phyloP scores from a whole-genome alignment of 108 stramenopile genomes.

The Pseudonitzschia delicatissima region DNA sequence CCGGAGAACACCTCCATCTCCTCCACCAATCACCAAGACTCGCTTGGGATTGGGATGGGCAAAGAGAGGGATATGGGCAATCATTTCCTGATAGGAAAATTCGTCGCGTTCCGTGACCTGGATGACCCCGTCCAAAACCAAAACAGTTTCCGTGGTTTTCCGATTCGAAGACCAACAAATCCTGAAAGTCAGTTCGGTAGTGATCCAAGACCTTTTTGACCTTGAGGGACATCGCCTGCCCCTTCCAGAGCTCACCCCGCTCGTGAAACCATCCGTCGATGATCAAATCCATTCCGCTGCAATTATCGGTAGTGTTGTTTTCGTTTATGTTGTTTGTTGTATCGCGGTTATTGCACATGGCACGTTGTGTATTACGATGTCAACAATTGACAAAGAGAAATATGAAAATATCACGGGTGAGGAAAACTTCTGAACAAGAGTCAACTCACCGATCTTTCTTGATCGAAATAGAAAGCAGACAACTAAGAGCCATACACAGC shows the following conservation, averaged over 20 bases:
- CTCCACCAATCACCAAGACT: conserved; percentile 96
- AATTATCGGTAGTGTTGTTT: no score
- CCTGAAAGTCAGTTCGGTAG: conserved; percentile 84
- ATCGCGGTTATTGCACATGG: no score
- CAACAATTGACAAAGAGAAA: no score
- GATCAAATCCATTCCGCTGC: conserved; percentile 61
- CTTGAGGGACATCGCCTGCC: conserved; percentile 74
- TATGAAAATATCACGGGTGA: no score
- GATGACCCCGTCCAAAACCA: conserved; percentile 97
- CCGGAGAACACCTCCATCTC: conserved; percentile 96
- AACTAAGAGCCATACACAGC: no score
- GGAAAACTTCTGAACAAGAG: no score
- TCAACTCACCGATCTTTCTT: no score
- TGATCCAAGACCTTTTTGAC: conserved; percentile 80
- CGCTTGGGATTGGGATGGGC: conserved; percentile 87
- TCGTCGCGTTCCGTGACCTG: conserved; percentile 96
- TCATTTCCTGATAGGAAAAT: conserved; percentile 97
- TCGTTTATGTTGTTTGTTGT: no score
- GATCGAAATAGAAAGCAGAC: no score
- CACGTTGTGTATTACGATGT: no score
- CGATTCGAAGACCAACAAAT: conserved; percentile 95
- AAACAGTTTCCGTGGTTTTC: conserved; percentile 88
- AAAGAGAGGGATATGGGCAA: conserved; percentile 92
- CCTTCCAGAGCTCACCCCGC: conserved; percentile 79
- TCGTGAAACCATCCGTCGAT: conserved; percentile 89